Evolutionary conservation across 805 yeast genomes (phyloP).

Genomic region (Lachancea thermotolerans): DNA sequence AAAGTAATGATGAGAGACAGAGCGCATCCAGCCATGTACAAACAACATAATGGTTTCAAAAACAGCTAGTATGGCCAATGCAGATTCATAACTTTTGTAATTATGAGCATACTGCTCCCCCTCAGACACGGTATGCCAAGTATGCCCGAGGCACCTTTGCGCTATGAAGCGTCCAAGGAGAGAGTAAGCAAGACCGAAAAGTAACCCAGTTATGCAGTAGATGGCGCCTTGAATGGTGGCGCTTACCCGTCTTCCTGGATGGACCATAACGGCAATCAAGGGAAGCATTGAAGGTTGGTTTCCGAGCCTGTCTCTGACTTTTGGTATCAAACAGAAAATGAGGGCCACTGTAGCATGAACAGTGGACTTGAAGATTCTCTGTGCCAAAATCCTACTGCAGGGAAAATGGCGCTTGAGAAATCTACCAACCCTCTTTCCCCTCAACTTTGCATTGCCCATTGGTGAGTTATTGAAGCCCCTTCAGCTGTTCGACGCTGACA

Average conservation of each 20-base stretch:
- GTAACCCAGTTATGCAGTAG: slow-evolving; percentile 36
- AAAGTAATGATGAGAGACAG: slow-evolving; percentile 41
- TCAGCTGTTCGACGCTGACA: background rate
- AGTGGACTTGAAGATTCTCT: slow-evolving; percentile 35
- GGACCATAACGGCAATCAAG: slow-evolving; percentile 40
- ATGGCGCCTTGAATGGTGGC: slow-evolving; percentile 40
- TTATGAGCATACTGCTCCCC: slow-evolving; percentile 24
- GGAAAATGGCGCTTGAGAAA: slow-evolving; percentile 21
- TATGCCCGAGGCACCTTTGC: slow-evolving; percentile 31
- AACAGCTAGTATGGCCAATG: slow-evolving; percentile 39
- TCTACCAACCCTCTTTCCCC: background rate
- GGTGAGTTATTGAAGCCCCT: background rate
- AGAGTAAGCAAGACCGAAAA: slow-evolving; percentile 38
- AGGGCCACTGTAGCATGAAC: slow-evolving; percentile 38
- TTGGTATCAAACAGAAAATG: slow-evolving; percentile 36
- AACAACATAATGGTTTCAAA: slow-evolving; percentile 42
- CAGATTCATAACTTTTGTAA: slow-evolving; percentile 33
- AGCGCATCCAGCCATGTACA: slow-evolving; percentile 44
- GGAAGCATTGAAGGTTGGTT: slow-evolving; percentile 40
- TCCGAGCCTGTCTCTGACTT: slow-evolving; percentile 33
- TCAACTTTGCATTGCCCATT: slow-evolving; percentile 1
- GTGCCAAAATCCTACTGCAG: slow-evolving; percentile 29
- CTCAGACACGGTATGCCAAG: slow-evolving; percentile 28
- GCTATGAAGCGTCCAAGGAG: slow-evolving; percentile 38
- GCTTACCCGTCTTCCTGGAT: slow-evolving; percentile 45